Evolutionary conservation across 192 early-diverging fungal species (phyloP).

Genomic region (Backusella morwellensis): DNA sequence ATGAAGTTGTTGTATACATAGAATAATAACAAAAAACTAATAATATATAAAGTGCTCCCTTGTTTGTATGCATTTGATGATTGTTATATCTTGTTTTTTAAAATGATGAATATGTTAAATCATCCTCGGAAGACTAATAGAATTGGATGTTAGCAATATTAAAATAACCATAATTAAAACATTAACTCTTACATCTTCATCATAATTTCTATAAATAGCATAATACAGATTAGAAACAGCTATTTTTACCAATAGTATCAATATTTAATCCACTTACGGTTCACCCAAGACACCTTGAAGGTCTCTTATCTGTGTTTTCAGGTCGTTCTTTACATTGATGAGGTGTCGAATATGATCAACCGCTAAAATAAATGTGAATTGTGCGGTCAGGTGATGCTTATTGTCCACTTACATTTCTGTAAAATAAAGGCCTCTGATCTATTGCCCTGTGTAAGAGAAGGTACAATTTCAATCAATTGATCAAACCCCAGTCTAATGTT

Average conservation of each 20-base stretch:
- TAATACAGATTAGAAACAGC: neutral
- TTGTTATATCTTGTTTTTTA: neutral
- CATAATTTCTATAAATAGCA: conserved; percentile 17
- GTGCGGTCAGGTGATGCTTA: neutral
- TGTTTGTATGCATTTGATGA: neutral
- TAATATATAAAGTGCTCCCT: neutral
- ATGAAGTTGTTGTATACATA: neutral
- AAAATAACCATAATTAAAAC: neutral
- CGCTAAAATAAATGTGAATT: conserved; percentile 34
- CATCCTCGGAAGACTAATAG: conserved; percentile 36
- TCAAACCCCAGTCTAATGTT: conserved; percentile 91
- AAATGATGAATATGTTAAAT: conserved; percentile 22
- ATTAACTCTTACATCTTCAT: conserved; percentile 28
- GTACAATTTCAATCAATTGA: conserved; percentile 85
- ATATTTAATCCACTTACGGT: conserved; percentile 31
- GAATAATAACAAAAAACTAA: too few relatives aligned
- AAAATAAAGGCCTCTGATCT: conserved; percentile 84
- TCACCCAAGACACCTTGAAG: conserved; percentile 51
- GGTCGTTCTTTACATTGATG: conserved; percentile 57
- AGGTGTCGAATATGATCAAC: conserved; percentile 77
- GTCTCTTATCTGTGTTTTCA: conserved; percentile 50
- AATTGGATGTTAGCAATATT: neutral
- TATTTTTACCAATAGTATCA: neutral
- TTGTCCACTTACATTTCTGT: conserved; percentile 60
- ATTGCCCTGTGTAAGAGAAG: conserved; percentile 78